Evolutionary conservation across 768 basidiomycete species (phyloP).

Genomic region (Clitopilus passeckerianus): DNA sequence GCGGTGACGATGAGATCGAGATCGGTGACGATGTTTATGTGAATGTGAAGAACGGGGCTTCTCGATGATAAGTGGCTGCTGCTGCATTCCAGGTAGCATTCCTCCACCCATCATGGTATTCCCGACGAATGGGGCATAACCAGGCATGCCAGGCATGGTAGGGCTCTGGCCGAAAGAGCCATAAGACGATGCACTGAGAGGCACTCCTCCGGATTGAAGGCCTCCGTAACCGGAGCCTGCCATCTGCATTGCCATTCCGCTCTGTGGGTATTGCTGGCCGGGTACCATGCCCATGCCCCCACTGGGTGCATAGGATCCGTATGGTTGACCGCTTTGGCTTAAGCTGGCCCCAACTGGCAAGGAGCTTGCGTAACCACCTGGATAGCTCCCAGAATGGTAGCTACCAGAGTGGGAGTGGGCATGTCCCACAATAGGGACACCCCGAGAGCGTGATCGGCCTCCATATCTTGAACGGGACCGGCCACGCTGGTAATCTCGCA

Average conservation of each 20-base stretch:
- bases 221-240: background rate
- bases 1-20: slow-evolving; percentile 29
- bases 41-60: background rate
- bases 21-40: slow-evolving; percentile 21
- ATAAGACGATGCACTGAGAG: background rate
- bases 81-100: background rate
- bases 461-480: slow-evolving; percentile 27
- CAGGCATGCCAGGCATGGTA: background rate
- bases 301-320: background rate
- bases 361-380: background rate
- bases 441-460: slow-evolving; percentile 10
- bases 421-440: slow-evolving; percentile 10
- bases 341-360: background rate
- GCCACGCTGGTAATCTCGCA: slow-evolving; percentile 17
- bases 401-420: background rate
- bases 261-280: background rate
- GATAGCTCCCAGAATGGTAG: background rate
- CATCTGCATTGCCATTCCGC: background rate
- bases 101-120: background rate
- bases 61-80: background rate
- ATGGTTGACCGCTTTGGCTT: background rate
- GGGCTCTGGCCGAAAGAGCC: background rate
- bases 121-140: background rate
- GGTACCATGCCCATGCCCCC: background rate
- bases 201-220: background rate